Base-by-base conservation (phyloP, 192 early-diverging fungal species). In the Coemansia sp. region DNA sequence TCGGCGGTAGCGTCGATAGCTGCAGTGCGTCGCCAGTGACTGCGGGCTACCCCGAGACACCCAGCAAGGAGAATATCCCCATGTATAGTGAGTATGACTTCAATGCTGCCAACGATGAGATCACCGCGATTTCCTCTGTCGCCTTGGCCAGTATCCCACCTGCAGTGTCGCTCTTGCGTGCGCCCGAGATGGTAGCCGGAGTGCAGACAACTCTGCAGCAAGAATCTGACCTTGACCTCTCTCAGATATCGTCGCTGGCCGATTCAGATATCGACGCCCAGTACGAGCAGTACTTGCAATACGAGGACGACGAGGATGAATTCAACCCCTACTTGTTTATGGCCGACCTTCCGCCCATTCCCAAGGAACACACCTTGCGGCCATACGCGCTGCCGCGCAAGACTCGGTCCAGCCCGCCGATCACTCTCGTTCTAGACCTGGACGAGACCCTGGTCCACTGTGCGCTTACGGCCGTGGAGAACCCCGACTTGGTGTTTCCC, bases 391-490 rank as follows among this genome's bases (percentile, higher is more conserved):
- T 89, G 66, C 88, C 88, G 19, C 87, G 86, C 41, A 87, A 86
- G 64, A 87, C 87, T 14, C 76, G 76, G n/a, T 75, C 86, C 5
- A 86, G 76, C 23, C 89, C 88, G 51, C 85, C 85, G 5, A 90
- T 90, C 27, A 90, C 89, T 10, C 77, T 90, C 34, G 87, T 89
- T 0, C 65, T 90, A 63, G 89, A 90, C 60, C 66, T 90, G 55
- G 89, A 90, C 72, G 89, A 92, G 61, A 91, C 90, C 0, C 77
- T 92, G 14, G 90, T 92, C 8, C 90, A 91, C 64, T 92, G 90
- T 45, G 80, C 84, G 15, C 86, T 89, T 27, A 80, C 67, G 17
- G 72, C 66, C 36, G 70, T 85, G 44, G 85, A 87, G 27, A 85
- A 85, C 66, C 72, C 89, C 5, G 89, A 91, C 67, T 63, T 91